Evolutionary conservation across 371 early-diverging fungal species (phyloP).

Genomic region (Parasitella parasitica): DNA sequence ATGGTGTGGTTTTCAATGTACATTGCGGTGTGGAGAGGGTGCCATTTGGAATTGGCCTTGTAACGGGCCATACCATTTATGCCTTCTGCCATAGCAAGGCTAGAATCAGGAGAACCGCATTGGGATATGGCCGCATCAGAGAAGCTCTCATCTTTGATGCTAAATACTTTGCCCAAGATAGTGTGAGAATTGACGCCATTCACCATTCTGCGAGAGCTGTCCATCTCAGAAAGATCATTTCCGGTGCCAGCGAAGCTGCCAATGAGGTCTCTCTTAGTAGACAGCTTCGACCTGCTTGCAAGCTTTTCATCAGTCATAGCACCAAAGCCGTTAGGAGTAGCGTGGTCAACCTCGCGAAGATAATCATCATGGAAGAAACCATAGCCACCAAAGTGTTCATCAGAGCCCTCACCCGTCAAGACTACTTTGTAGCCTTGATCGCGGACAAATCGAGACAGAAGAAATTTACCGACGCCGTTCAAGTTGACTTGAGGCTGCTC

Average conservation of each 20-base stretch:
- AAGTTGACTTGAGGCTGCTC: constrained; percentile 17
- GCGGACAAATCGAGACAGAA: constrained; percentile 20
- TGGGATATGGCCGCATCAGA: neutral
- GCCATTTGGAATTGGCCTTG: constrained; percentile 25
- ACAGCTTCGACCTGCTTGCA: neutral
- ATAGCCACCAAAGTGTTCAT: constrained; percentile 68
- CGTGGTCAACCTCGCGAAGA: constrained; percentile 18
- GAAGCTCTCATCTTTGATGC: neutral
- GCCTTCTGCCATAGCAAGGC: constrained; percentile 5
- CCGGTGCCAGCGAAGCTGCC: neutral
- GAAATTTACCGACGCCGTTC: neutral
- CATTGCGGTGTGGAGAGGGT: constrained; percentile 25
- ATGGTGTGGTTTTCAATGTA: constrained; percentile 25
- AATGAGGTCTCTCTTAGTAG: neutral
- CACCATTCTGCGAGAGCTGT: constrained; percentile 2
- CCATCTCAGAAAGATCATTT: neutral
- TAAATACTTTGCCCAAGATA: neutral
- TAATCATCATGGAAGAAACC: constrained; percentile 47
- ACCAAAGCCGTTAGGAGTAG: constrained; percentile 20
- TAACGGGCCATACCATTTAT: constrained; percentile 19
- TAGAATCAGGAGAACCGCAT: constrained; percentile 8
- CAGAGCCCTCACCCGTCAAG: constrained; percentile 67
- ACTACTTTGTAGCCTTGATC: constrained; percentile 47
- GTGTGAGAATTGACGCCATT: constrained; percentile 1
- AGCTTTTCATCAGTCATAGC: constrained; percentile 5